Percentiles rank a stretch among this genome's conserved stretches.
Evolutionary conservation across 495 filamentous ascomycete genomes (phyloP).

Genomic region (Tetracladium setigerum): DNA sequence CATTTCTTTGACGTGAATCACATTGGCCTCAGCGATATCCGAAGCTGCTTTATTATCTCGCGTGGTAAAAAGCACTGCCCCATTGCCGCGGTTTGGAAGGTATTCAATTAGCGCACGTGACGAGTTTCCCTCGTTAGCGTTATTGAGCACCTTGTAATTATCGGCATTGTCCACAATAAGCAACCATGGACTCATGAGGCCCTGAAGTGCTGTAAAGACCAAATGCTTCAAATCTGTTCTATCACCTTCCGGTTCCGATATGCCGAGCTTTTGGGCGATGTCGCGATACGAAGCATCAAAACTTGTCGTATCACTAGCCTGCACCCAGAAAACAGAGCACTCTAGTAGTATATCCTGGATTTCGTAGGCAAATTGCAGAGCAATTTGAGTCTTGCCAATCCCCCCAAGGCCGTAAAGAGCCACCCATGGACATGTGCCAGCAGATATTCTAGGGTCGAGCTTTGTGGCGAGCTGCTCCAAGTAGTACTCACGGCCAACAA

Average conservation of each 20-base stretch:
- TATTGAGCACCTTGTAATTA: slow-evolving; percentile 27
- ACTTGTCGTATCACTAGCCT: slow-evolving; percentile 21
- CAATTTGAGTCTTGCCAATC: slow-evolving; percentile 43
- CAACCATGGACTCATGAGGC: slow-evolving; percentile 29
- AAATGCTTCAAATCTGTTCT: slow-evolving; percentile 18
- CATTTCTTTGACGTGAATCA: slow-evolving; percentile 5
- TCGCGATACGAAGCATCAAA: slow-evolving; percentile 24
- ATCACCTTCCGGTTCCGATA: slow-evolving; percentile 8
- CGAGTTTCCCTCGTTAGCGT: slow-evolving; percentile 15
- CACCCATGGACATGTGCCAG: slow-evolving; percentile 8
- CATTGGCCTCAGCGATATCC: slow-evolving; percentile 11
- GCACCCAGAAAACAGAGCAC: slow-evolving; percentile 28
- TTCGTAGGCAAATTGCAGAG: slow-evolving; percentile 24
- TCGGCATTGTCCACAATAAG: slow-evolving; percentile 47
- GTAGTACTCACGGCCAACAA: slow-evolving; percentile 5
- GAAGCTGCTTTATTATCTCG: slow-evolving; percentile 23
- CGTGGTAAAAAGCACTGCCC: slow-evolving; percentile 13
- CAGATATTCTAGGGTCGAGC: neutral
- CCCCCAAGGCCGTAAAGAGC: slow-evolving; percentile 40
- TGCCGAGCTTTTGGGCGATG: slow-evolving; percentile 16
- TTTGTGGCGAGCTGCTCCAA: slow-evolving; percentile 5
- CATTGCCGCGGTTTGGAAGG: slow-evolving; percentile 6
- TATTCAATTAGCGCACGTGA: slow-evolving; percentile 2
- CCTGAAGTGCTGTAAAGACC: slow-evolving; percentile 15
- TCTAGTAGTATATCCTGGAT: slow-evolving; percentile 16